These are phyloP conservation scores for Pyricularia grisea DNA, from an alignment of 2,329 filamentous ascomycete species.

Conservation along the genomic window DNA sequence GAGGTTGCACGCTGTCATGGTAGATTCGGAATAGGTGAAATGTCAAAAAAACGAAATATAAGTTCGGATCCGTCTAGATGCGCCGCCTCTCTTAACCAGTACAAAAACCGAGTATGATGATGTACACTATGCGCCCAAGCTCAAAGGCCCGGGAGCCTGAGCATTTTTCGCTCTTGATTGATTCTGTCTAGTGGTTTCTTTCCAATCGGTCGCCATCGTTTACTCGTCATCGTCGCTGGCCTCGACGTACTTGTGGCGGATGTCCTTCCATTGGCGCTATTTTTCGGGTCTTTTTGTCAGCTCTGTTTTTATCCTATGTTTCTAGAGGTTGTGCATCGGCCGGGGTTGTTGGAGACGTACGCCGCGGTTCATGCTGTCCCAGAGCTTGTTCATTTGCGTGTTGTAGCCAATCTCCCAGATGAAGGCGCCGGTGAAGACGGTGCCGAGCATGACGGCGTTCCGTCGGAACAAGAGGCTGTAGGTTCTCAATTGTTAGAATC, in stretches of 20 bases:
- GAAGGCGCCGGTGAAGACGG: conserved; percentile 82
- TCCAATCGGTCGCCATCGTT: conserved; percentile 5
- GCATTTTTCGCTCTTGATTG: not conserved
- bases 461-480: conserved; percentile 71
- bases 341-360: conserved; percentile 49
- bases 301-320: not conserved
- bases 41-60: not conserved
- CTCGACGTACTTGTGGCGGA: conserved; percentile 80
- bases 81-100: not conserved
- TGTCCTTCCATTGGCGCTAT: conserved; percentile 99
- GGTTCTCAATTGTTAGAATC: conserved; percentile 4
- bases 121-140: not conserved
- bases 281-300: not conserved
- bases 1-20: not conserved
- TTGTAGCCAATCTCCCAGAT: conserved; percentile 87
- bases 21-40: not conserved
- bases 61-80: not conserved
- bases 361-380: conserved; percentile 85
- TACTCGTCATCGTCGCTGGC: conserved; percentile 60
- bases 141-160: not conserved
- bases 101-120: not conserved
- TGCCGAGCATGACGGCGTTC: conserved; percentile 80
- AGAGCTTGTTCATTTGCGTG: conserved; percentile 70
- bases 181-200: not conserved
- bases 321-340: not conserved